phyloP scores from a whole-genome alignment of 2,329 filamentous ascomycete species.

The Fusarium abutilonis region DNA sequence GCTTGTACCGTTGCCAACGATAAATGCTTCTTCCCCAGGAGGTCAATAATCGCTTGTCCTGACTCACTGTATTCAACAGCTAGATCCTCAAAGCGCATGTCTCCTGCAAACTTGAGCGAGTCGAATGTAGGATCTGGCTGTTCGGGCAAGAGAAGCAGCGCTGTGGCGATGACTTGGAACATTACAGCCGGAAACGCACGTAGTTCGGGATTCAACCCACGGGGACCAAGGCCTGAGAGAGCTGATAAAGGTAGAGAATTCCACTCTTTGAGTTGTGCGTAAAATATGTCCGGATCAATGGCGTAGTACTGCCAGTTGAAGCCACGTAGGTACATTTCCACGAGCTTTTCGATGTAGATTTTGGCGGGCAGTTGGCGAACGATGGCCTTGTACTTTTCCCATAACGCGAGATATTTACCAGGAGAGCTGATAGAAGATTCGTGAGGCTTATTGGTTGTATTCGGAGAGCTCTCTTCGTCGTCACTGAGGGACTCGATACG shows the following conservation, averaged over 20 bases:
- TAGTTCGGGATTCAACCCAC: slow-evolving; percentile 61
- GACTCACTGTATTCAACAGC: slow-evolving; percentile 70
- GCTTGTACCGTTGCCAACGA: slow-evolving; percentile 66
- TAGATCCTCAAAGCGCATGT: slow-evolving; percentile 69
- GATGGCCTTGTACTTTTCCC: slow-evolving; percentile 67
- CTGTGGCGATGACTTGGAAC: slow-evolving; percentile 66
- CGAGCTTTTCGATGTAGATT: slow-evolving; percentile 63
- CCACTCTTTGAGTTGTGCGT: slow-evolving; percentile 64
- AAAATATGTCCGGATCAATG: slow-evolving; percentile 64
- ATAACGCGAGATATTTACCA: slow-evolving; percentile 52
- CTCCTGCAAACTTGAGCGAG: slow-evolving; percentile 66
- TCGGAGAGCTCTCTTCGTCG: slow-evolving; percentile 35
- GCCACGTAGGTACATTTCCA: slow-evolving; percentile 64
- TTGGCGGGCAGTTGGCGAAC: slow-evolving; percentile 67
- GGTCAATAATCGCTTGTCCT: slow-evolving; percentile 60
- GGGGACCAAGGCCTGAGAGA: slow-evolving; percentile 60
- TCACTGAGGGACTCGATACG: slow-evolving; percentile 61
- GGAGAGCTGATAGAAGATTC: slow-evolving; percentile 24
- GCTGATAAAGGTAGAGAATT: slow-evolving; percentile 62
- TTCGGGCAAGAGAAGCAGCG: slow-evolving; percentile 62
- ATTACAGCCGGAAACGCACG: slow-evolving; percentile 68
- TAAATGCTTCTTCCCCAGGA: slow-evolving; percentile 67
- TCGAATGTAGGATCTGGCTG: slow-evolving; percentile 61
- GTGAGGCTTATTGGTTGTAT: not conserved
- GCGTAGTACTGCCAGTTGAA: slow-evolving; percentile 69